A percentile compares a stretch with the other conserved stretches of the same genome.
These are phyloP conservation scores for Podospora anserina DNA, from an alignment of 495 filamentous ascomycete genomes.

Conservation along the genomic window DNA sequence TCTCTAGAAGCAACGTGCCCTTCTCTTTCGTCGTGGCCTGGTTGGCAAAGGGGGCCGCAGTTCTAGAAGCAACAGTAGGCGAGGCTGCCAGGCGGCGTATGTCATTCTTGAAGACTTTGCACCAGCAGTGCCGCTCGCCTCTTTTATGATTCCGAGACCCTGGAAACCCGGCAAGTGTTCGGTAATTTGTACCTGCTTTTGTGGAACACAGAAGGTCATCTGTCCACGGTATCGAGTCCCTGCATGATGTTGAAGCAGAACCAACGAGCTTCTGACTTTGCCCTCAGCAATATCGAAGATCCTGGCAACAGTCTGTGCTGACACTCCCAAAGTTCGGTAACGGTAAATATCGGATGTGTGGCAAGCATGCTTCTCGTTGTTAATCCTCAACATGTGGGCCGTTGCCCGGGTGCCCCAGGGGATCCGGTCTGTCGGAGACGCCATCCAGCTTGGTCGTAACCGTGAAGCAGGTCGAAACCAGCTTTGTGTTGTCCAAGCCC, in stretches of 20 bases:
- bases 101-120: not conserved
- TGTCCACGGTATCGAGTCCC: not conserved
- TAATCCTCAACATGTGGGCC: not conserved
- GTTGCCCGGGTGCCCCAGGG: not conserved
- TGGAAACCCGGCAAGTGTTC: not conserved
- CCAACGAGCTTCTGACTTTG: not conserved
- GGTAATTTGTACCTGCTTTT: not conserved
- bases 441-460: not conserved
- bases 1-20: not conserved
- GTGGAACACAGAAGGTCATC: not conserved
- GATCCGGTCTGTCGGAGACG: not conserved
- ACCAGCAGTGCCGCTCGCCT: not conserved
- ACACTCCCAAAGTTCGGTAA: not conserved
- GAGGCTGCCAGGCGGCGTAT: not conserved
- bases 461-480: not conserved
- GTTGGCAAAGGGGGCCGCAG: not conserved
- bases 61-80: not conserved
- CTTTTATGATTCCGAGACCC: not conserved
- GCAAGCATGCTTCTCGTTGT: not conserved
- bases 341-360: not conserved
- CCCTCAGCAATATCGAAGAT: not conserved
- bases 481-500: not conserved
- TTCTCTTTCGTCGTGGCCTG: not conserved
- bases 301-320: not conserved
- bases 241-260: not conserved